Evolutionary conservation across 345 rosid genomes (phyloP).

Genomic region (Orychophragmus violaceus): DNA sequence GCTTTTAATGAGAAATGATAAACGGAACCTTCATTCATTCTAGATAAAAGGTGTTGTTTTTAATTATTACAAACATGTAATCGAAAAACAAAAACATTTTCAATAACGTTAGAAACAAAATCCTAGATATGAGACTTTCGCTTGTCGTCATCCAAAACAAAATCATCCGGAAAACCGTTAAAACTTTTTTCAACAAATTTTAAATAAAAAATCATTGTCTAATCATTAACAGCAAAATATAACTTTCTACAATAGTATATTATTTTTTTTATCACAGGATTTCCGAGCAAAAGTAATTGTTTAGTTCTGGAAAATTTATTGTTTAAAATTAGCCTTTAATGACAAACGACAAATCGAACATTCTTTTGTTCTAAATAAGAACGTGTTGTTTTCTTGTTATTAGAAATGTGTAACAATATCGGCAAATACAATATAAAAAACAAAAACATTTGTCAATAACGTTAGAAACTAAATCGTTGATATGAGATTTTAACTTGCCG

Average conservation of each 20-base stretch:
- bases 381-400: too few species aligned
- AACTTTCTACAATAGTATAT: not conserved
- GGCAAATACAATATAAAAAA: not conserved
- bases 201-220: too few species aligned
- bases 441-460: not conserved
- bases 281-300: not conserved
- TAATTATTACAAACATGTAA: too few species aligned
- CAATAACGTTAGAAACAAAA: not conserved
- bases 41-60: too few species aligned
- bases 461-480: not conserved
- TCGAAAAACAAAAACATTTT: not conserved
- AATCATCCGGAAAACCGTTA: too few species aligned
- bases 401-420: not conserved
- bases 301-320: too few species aligned
- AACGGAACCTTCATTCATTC: too few species aligned
- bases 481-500: not conserved
- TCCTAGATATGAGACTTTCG: not conserved
- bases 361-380: too few species aligned
- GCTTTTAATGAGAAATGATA: too few species aligned
- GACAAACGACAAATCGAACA: not conserved
- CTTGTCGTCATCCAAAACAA: not conserved
- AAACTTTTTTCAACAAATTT: too few species aligned
- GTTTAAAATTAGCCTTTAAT: not conserved
- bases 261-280: not conserved
- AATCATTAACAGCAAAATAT: too few species aligned